Base-by-base conservation (phyloP, 805 yeast species). In the Spathaspora hagerdaliae region DNA sequence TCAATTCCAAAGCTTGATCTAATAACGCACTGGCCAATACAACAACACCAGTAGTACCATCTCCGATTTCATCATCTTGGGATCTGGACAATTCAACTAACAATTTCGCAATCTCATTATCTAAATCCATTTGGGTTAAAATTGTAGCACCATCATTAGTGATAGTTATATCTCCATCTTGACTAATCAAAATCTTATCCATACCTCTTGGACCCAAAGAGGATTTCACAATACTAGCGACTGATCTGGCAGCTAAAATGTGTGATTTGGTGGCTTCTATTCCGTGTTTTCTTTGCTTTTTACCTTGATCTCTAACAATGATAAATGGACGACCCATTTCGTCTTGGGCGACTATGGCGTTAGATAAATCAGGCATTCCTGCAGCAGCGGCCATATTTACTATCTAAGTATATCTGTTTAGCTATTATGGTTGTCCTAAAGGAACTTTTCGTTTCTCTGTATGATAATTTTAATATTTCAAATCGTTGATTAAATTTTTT, bases 111-210 rank as follows among this genome's bases (percentile, higher is more conserved):
- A 94, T 90, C 69, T 94, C 96, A 65, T 87, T 91, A 55, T 90
- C 96, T 52, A 94, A 76, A 64, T 94, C 96, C 97, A 94, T 94
- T 63, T 90, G 96, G 7, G 95, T 78, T 56, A 94, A 71, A 58
- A 94, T 95, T 10, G 99, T 95, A 38, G 98, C 99, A 56, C 99
- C 99, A 64, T 94, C 99, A 64, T 94, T 94, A 41, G 99, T 94
- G 57, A 94, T 92, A 45, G 97, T 94, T 66, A 94, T 94, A 48
- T 94, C 98, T 15, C 99, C 98, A 63, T 95, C 99, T 29, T 94
- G 98, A 43, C 91, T 82, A 52, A 94, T 87, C 54, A 94, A 77
- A 58, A 94, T 94, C 73, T 94, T 94, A 67, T 94, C 99, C 58
- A 95, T 73, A n/a, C 99, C 99, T 62, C 99, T 81, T 42, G 99